Conservation (phyloP, 179 eudicot genomes). For the Spergularia azorica region DNA sequence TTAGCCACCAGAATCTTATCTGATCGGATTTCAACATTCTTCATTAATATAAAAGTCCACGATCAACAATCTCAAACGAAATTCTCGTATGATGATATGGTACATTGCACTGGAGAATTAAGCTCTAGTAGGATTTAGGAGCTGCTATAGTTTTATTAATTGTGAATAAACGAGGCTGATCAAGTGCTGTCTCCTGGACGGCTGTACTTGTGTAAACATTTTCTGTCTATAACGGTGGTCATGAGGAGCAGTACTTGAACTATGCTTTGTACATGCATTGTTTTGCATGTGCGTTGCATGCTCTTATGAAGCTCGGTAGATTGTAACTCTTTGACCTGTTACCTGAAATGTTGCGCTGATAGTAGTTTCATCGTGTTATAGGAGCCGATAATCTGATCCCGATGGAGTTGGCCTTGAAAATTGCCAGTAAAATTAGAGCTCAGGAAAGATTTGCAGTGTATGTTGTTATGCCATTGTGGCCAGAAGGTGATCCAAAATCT, state of each 20-base stretch:
- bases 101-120: background rate
- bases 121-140: background rate
- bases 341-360: background rate
- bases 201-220: background rate
- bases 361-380: slow-evolving; percentile 26
- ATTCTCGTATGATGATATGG: background rate
- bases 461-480: slow-evolving; percentile 90
- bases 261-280: no score
- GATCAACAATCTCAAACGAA: slow-evolving; percentile 1
- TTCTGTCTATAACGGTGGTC: background rate
- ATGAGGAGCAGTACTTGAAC: no score
- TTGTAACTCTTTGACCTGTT: background rate
- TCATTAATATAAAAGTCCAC: background rate
- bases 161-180: background rate
- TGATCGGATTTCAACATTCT: background rate
- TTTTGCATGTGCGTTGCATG: no score
- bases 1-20: background rate
- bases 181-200: background rate
- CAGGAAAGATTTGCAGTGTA: slow-evolving; percentile 82
- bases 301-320: background rate
- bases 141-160: background rate
- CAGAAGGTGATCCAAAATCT: slow-evolving; percentile 83
- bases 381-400: slow-evolving; percentile 94
- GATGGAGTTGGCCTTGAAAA: slow-evolving; percentile 86
- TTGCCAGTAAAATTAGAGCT: slow-evolving; percentile 79